phyloP scores from a whole-genome alignment of 2,329 filamentous ascomycete genomes.

The Sarocladiaceae sp. region DNA sequence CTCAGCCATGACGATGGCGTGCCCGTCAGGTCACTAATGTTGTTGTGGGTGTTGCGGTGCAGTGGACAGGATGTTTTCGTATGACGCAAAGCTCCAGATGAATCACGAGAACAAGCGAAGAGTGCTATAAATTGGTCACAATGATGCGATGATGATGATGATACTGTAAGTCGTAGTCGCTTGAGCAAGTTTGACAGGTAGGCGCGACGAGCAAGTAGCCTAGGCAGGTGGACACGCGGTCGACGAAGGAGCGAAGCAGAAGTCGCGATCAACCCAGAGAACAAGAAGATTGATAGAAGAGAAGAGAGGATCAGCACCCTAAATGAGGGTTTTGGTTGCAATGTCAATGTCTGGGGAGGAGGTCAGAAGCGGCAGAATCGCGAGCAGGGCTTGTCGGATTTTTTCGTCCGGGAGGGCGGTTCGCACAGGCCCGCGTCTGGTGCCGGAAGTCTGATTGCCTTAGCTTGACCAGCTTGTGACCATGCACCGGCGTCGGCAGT shows the following conservation, averaged over 20 bases:
- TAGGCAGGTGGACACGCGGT: neutral
- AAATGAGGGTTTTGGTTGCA: too few relatives aligned
- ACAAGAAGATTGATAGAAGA: neutral
- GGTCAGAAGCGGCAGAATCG: conserved; percentile 6
- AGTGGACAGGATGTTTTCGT: too few relatives aligned
- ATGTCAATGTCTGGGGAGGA: neutral
- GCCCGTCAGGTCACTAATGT: neutral
- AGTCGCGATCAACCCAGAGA: neutral
- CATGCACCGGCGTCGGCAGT: neutral
- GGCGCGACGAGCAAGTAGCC: neutral
- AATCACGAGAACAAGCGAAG: too few relatives aligned
- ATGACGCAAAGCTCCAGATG: too few relatives aligned
- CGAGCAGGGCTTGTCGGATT: conserved; percentile 8
- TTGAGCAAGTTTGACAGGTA: neutral
- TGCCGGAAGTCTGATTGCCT: conserved; percentile 2
- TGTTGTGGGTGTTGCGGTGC: too few relatives aligned
- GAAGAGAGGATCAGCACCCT: neutral
- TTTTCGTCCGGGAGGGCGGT: conserved; percentile 2
- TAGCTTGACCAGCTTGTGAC: neutral
- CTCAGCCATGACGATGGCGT: conserved; percentile 27
- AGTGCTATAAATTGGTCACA: too few relatives aligned
- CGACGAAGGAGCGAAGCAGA: neutral
- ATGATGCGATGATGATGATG: too few relatives aligned
- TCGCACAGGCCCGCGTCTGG: conserved; percentile 3
- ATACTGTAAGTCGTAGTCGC: too few relatives aligned